These are phyloP conservation scores for Paxillus ammoniavirescens DNA, from an alignment of 768 basidiomycete genomes.

Conservation along the genomic window DNA sequence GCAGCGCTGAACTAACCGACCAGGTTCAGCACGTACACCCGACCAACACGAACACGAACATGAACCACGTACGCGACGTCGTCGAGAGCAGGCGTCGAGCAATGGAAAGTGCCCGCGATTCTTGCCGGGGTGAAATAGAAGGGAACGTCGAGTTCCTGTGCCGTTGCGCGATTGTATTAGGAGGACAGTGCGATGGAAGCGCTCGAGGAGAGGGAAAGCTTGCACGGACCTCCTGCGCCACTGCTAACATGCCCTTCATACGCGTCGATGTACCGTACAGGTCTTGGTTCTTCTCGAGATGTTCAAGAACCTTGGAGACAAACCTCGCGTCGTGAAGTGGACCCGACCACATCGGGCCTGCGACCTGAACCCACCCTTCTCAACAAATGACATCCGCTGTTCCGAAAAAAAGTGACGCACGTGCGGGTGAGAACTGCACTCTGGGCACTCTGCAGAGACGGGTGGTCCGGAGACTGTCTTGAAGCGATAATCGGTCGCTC, in stretches of 20 bases:
- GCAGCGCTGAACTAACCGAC: conserved; percentile 71
- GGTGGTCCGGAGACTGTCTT: conserved; percentile 73
- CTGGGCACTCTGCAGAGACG: conserved; percentile 66
- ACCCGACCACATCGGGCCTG: conserved; percentile 97
- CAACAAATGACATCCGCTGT: background rate
- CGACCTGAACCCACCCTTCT: conserved; percentile 49
- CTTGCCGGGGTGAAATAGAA: conserved; percentile 89
- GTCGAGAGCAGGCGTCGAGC: conserved; percentile 69
- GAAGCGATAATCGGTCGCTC: conserved; percentile 60
- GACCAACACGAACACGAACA: background rate
- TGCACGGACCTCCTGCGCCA: conserved; percentile 78
- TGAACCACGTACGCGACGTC: conserved; percentile 65
- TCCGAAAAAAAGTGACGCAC: conserved; percentile 35
- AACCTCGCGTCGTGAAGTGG: conserved; percentile 79
- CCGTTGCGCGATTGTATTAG: too few species aligned
- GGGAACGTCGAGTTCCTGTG: conserved; percentile 68
- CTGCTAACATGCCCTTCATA: conserved; percentile 94
- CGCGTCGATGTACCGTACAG: conserved; percentile 76
- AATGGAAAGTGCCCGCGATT: conserved; percentile 81
- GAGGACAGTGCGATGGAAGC: too few species aligned
- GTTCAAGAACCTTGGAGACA: conserved; percentile 68
- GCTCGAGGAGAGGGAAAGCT: background rate
- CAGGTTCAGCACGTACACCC: background rate
- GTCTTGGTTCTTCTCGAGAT: conserved; percentile 59
- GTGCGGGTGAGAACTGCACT: conserved; percentile 78